Evolutionary conservation across 768 basidiomycete species (phyloP), one percentile per base, ranked within the genome.

Genomic region (Tylopilus subfusipes): DNA sequence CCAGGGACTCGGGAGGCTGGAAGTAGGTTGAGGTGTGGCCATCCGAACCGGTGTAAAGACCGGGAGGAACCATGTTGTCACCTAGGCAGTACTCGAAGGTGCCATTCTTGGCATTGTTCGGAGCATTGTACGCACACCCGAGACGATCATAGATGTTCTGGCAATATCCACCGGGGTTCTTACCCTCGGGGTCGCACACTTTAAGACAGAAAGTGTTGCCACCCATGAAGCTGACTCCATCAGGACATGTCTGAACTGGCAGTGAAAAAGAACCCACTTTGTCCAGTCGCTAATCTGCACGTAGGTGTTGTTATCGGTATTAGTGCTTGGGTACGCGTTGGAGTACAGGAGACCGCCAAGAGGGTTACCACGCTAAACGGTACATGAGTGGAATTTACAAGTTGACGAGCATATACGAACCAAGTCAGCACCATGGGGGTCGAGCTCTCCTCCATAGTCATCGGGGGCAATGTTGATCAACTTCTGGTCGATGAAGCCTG

Each of bases 371-470:
- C 86, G 82, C 81, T 86, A 61, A 22, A 46, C 29, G 36, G 25
- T 6, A 12, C 19, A n/a, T 63, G 12, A 64, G 42, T 54, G 42
- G 21, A 56, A 55, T 73, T 24, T 42, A 31, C 56, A 38, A 39
- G 31, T 45, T 6, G 33, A 66, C 50, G 14, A 9, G 21, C 21
- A 16, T 48, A n/a, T 14, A 71, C 74, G 4, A 39, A 80, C 79
- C 44, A 72, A 54, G 67, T 90, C 88, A 54, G 86, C 85, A 54
- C 88, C 88, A 55, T 86, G 84, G 7, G 86, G 81, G 67, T 90
- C 86, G 52, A 90, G 77, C 66, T 92, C 90, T 59, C 90, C 90
- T 59, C 91, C 90, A 40, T 63, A 79, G 61, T 93, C 90, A 22
- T 55, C 66, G 0, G 68, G 16, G 14, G 68, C 53, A 13, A 92